A percentile compares a stretch with the other conserved stretches of the same genome.
Evolutionary conservation across 2,329 filamentous ascomycete species (phyloP).

Genomic region (Clarireedia monteithiana): DNA sequence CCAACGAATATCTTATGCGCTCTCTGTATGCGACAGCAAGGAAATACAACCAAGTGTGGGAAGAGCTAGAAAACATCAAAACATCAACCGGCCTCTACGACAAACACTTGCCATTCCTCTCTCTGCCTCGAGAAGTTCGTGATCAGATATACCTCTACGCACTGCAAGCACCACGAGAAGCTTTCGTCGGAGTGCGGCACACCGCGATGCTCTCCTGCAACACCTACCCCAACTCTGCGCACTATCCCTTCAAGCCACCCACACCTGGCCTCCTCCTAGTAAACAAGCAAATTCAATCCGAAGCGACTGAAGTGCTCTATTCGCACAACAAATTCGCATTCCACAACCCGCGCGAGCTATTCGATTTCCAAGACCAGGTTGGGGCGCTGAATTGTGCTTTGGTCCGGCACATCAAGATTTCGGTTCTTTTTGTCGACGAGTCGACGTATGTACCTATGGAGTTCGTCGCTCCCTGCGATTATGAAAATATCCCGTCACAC

Average conservation of each 20-base stretch:
- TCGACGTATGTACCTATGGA: background rate
- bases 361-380: slow-evolving; percentile 2
- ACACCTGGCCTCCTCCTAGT: background rate
- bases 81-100: background rate
- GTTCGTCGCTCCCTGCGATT: background rate
- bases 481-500: slow-evolving; percentile 4
- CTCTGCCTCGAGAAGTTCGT: slow-evolving; percentile 25
- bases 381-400: background rate
- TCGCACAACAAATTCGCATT: slow-evolving; percentile 6
- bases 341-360: background rate
- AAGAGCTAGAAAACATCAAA: slow-evolving; percentile 2
- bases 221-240: slow-evolving; percentile 1
- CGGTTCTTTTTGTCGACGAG: slow-evolving; percentile 2
- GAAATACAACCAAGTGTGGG: slow-evolving; percentile 3
- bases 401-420: slow-evolving; percentile 2
- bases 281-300: slow-evolving; percentile 1
- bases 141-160: slow-evolving; percentile 25
- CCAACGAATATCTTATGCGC: slow-evolving; percentile 7
- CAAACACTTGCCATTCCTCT: slow-evolving; percentile 19
- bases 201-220: slow-evolving; percentile 4
- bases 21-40: slow-evolving; percentile 3
- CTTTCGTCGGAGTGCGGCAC: slow-evolving; percentile 3
- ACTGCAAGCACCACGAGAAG: slow-evolving; percentile 11
- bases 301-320: slow-evolving; percentile 1
- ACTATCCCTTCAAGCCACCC: slow-evolving; percentile 7